phyloP scores from a whole-genome alignment of 1,284 basidiomycete genomes.

The Tylopilus sp. region DNA sequence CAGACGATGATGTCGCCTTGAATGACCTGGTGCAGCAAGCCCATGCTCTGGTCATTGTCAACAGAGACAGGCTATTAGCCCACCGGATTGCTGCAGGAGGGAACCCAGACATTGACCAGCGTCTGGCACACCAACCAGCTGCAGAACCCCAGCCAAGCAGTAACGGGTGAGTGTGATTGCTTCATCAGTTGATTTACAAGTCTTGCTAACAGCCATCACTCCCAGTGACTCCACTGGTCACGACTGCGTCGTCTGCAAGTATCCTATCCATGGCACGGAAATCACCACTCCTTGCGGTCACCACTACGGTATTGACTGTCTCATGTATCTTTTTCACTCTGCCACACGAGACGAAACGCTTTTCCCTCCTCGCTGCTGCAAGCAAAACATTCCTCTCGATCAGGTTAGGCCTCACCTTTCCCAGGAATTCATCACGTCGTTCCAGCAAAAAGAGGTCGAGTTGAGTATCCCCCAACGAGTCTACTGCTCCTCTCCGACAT shows the following conservation, averaged over 20 bases:
- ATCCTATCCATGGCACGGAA: neutral
- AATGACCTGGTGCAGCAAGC: no score
- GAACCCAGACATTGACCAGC: no score
- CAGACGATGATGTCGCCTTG: no score
- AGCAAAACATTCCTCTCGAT: conserved; percentile 31
- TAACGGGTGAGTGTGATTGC: conserved; percentile 1
- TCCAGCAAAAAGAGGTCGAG: conserved; percentile 35
- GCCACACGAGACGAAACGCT: conserved; percentile 41
- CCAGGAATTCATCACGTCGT: conserved; percentile 21
- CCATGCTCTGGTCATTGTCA: no score
- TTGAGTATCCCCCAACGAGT: conserved; percentile 39
- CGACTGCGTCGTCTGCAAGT: neutral
- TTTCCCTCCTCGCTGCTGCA: conserved; percentile 46
- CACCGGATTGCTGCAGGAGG: no score
- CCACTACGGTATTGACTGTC: no score
- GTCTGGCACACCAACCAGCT: no score
- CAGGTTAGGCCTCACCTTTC: conserved; percentile 31
- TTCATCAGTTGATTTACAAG: neutral
- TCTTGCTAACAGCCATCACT: neutral
- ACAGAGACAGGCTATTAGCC: no score
- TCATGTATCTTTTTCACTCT: conserved; percentile 13
- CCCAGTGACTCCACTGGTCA: neutral
- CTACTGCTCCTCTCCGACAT: conserved; percentile 40
- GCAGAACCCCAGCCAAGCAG: neutral
- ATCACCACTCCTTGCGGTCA: no score